Conservation (phyloP, 2,329 filamentous ascomycete genomes). For the Neonectria punicea region DNA sequence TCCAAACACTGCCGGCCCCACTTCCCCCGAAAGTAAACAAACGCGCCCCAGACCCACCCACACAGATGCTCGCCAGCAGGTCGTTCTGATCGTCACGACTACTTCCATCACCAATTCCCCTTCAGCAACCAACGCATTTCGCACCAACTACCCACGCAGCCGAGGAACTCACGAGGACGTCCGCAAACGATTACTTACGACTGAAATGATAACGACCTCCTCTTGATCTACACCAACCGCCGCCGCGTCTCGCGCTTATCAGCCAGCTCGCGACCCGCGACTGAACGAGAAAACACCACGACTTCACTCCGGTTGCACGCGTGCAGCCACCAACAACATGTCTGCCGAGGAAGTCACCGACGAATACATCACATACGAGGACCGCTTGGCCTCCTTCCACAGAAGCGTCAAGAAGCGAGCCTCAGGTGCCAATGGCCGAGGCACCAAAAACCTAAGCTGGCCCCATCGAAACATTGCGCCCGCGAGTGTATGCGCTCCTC, state of each 20-base stretch:
- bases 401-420: conserved; percentile 73
- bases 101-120: conserved; percentile 29
- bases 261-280: conserved; percentile 31
- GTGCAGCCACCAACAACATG: conserved; percentile 42
- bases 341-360: conserved; percentile 53
- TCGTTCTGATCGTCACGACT: conserved; percentile 24
- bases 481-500: conserved; percentile 43
- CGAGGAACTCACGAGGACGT: conserved; percentile 18
- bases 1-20: conserved; percentile 26
- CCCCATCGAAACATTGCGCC: conserved; percentile 67
- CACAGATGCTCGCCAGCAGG: conserved; percentile 20
- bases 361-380: conserved; percentile 72
- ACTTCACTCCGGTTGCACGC: conserved; percentile 34
- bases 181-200: conserved; percentile 15
- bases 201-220: conserved; percentile 34
- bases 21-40: conserved; percentile 47
- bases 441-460: conserved; percentile 74
- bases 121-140: conserved; percentile 29
- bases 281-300: conserved; percentile 25
- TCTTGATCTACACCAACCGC: conserved; percentile 22
- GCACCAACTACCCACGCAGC: conserved; percentile 8
- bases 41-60: conserved; percentile 42
- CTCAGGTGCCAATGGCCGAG: conserved; percentile 67
- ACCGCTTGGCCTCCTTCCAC: conserved; percentile 84
- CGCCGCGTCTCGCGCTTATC: conserved; percentile 22